phyloP scores from a whole-genome alignment of 2,329 filamentous ascomycete genomes.

The Colletotrichum nymphaeae region DNA sequence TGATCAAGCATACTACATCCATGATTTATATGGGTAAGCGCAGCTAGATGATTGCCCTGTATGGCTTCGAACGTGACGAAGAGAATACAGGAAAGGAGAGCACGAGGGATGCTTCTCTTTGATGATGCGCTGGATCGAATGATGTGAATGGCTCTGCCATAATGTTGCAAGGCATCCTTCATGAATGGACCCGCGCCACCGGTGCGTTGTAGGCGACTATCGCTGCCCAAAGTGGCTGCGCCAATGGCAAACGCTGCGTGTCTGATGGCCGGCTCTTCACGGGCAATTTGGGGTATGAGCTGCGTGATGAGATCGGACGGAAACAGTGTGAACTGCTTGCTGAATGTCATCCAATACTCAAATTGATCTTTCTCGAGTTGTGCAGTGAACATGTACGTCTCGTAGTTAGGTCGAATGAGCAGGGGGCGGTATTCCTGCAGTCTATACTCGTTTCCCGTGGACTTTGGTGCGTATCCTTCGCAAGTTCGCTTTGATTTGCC shows the following conservation, averaged over 20 bases:
- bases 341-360: slow-evolving; percentile 21
- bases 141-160: slow-evolving; percentile 52
- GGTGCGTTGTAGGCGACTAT: slow-evolving; percentile 39
- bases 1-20: slow-evolving; percentile 38
- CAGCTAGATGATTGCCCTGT: slow-evolving; percentile 50
- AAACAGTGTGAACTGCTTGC: slow-evolving; percentile 16
- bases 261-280: slow-evolving; percentile 42
- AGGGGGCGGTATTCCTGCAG: not conserved
- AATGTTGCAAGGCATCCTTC: slow-evolving; percentile 48
- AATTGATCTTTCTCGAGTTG: slow-evolving; percentile 25
- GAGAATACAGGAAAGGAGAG: slow-evolving; percentile 51
- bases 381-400: slow-evolving; percentile 4
- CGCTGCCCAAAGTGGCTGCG: slow-evolving; percentile 43
- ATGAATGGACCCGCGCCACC: not conserved
- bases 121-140: slow-evolving; percentile 45
- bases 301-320: slow-evolving; percentile 16
- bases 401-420: slow-evolving; percentile 8
- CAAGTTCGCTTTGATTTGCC: not conserved
- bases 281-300: slow-evolving; percentile 37
- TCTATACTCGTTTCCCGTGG: not conserved
- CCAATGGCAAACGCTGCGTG: slow-evolving; percentile 55
- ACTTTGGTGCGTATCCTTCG: not conserved
- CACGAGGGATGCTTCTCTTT: slow-evolving; percentile 48
- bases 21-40: slow-evolving; percentile 52
- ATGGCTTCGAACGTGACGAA: slow-evolving; percentile 55